A percentile compares a stretch with the other conserved stretches of the same genome.
Evolutionary conservation across 2,329 filamentous ascomycete genomes (phyloP).

Genomic region (Diaporthe vaccinii): DNA sequence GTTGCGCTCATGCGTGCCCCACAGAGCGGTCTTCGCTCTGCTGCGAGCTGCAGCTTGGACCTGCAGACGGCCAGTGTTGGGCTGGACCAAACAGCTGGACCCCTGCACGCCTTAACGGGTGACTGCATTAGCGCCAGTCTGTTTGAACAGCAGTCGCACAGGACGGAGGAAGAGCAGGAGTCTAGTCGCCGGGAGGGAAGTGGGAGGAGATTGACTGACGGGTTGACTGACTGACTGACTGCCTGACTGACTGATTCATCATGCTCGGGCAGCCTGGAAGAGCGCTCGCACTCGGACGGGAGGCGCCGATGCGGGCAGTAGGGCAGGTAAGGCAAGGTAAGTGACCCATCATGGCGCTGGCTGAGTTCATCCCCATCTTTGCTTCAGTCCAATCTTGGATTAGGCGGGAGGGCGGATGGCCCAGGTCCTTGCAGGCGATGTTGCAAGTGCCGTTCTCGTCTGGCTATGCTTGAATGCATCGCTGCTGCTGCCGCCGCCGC

Average conservation of each 20-base stretch:
- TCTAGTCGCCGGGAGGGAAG: background rate
- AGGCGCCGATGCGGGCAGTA: conserved; percentile 18
- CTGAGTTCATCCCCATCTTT: conserved; percentile 20
- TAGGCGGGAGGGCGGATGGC: conserved; percentile 8
- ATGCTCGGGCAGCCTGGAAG: background rate
- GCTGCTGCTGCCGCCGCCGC: background rate
- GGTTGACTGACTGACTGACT: no score
- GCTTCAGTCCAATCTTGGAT: conserved; percentile 21
- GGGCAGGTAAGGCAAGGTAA: conserved; percentile 24
- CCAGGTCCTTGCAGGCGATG: conserved; percentile 22
- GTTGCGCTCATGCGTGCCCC: conserved; percentile 8
- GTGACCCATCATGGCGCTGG: conserved; percentile 26
- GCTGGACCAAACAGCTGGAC: conserved; percentile 12
- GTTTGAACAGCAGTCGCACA: conserved; percentile 48
- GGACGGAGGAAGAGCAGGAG: conserved; percentile 32
- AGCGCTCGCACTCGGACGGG: conserved; percentile 22
- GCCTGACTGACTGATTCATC: background rate
- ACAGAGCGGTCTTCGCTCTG: conserved; percentile 1
- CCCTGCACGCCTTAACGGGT: conserved; percentile 40
- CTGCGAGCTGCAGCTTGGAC: conserved; percentile 21
- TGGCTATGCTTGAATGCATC: conserved; percentile 28
- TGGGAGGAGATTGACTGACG: conserved; percentile 5
- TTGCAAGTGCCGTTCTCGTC: conserved; percentile 21
- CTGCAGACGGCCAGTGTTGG: conserved; percentile 10
- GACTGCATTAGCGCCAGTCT: conserved; percentile 44